Evolutionary conservation across 768 basidiomycete species (phyloP).

Genomic region (Podaxis mareebaensis): DNA sequence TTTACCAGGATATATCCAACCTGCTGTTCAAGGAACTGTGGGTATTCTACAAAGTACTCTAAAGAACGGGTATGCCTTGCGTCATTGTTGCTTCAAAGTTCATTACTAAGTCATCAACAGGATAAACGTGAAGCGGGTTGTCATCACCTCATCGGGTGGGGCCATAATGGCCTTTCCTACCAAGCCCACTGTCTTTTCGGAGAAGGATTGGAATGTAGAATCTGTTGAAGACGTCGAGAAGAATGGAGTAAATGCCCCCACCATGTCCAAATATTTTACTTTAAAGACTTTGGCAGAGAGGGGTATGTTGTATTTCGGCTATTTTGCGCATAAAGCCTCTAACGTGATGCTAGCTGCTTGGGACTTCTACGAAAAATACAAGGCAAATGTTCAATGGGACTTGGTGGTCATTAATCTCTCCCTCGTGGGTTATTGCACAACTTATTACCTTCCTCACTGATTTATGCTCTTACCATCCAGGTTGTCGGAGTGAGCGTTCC

Average conservation of each 20-base stretch:
- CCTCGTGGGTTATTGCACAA: constrained; percentile 32
- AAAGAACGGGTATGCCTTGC: constrained; percentile 46
- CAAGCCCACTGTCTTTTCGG: constrained; percentile 36
- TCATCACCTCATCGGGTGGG: constrained; percentile 66
- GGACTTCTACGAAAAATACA: constrained; percentile 44
- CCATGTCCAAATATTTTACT: constrained; percentile 53
- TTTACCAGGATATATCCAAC: constrained; percentile 58
- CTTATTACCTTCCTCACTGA: not conserved
- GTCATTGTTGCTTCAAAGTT: too few relatives aligned
- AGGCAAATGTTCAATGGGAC: constrained; percentile 47
- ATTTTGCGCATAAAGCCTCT: not conserved
- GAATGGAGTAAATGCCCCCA: constrained; percentile 45
- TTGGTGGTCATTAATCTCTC: constrained; percentile 56
- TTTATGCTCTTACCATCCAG: constrained; percentile 15
- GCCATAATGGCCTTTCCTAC: constrained; percentile 36
- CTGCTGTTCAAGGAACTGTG: constrained; percentile 72
- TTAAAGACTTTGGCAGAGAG: constrained; percentile 69
- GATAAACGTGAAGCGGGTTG: constrained; percentile 59
- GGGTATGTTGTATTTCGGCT: constrained; percentile 30
- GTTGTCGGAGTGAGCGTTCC: constrained; percentile 30
- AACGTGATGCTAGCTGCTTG: constrained; percentile 35
- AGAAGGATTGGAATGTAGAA: constrained; percentile 63
- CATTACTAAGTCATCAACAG: constrained; percentile 20
- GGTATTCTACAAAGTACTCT: constrained; percentile 59
- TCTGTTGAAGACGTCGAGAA: constrained; percentile 45